Base-by-base conservation (phyloP, 768 basidiomycete species). In the Termitomyces sp. region DNA sequence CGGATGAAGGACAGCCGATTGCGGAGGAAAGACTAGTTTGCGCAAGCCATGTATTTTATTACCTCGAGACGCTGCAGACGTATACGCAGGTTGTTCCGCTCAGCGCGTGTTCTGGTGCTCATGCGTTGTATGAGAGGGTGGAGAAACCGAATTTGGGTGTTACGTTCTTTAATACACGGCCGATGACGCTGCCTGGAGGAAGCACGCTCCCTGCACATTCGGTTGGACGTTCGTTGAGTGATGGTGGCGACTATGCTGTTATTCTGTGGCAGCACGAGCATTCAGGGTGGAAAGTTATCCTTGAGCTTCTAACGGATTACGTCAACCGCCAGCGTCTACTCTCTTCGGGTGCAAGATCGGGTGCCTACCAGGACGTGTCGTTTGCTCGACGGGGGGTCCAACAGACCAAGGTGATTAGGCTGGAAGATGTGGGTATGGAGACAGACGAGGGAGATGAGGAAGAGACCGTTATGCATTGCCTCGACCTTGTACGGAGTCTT, bases 221-320 rank as follows among this genome's bases (percentile, higher is more conserved):
- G 1, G 69, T 74, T 1, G 94, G 91, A 3, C 80, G 82, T 8
- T 75, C 94, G 21, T 75, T 95, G 35, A 91, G 84, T 60, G 89
- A 91, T 52, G 80, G 80, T 4, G 83, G 81, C 1, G 88, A 91
- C 23, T 75, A 82, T 17, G 71, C 87, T 21, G 85, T 89, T 5
- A 79, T 95, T 0, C 78, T 80, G 19, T 97, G 94, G 94, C 78
- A 86, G 59, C 85, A 89, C 60, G 76, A 84, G 45, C 85, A 93
- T 64, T 91, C 88, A 7, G 92, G 90, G 2, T 97, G 94, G 94
- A 87, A 82, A 60, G 68, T 96, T 14, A 70, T 96, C 6, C 68
- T 93, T n/a, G 93, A 94, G 62, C 73, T 95, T 9, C 73, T 96
- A 52, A 82, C 83, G 4, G 86, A 89, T 65, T 91, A 87, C 65